Percentiles rank a stretch among this genome's conserved stretches.
Conservation (phyloP, 768 basidiomycete species). For the Lactifluus pinguis region DNA sequence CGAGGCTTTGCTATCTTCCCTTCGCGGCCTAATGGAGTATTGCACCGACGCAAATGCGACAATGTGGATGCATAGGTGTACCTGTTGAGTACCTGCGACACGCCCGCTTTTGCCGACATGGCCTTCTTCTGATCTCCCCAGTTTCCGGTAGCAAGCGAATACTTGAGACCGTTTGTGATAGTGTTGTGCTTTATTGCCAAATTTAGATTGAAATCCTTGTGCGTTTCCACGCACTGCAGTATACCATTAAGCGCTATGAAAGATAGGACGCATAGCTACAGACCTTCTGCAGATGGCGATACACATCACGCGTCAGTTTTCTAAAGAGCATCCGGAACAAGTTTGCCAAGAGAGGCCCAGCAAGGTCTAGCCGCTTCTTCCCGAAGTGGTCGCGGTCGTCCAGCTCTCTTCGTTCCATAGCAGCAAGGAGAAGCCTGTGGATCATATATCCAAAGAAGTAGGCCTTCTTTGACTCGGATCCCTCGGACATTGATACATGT, state of each 20-base stretch:
- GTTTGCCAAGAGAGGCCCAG: constrained; percentile 92
- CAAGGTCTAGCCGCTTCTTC: constrained; percentile 93
- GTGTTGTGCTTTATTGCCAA: constrained; percentile 93
- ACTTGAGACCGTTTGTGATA: constrained; percentile 96
- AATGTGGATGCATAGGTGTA: constrained; percentile 98
- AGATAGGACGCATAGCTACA: constrained; percentile 6
- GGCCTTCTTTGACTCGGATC: constrained; percentile 95
- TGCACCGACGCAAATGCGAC: constrained; percentile 95
- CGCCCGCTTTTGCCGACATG: constrained; percentile 96
- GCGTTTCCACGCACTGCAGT: constrained; percentile 85
- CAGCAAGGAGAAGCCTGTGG: constrained; percentile 87
- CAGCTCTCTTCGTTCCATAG: constrained; percentile 86
- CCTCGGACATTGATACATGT: constrained; percentile 92
- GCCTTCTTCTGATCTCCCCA: constrained; percentile 99
- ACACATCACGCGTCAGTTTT: constrained; percentile 94
- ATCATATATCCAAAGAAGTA: constrained; percentile 99
- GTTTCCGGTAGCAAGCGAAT: constrained; percentile 96
- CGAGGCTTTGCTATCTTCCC: constrained; percentile 99
- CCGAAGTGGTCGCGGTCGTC: constrained; percentile 99
- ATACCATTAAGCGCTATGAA: constrained; percentile 4
- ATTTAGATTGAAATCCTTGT: constrained; percentile 88
- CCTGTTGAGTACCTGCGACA: constrained; percentile 96
- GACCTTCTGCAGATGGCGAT: constrained; percentile 95
- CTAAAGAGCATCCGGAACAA: constrained; percentile 97
- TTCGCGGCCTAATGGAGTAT: constrained; percentile 95